Evolutionary conservation across 768 basidiomycete genomes (phyloP).

Genomic region (Serpula lacrymans): DNA sequence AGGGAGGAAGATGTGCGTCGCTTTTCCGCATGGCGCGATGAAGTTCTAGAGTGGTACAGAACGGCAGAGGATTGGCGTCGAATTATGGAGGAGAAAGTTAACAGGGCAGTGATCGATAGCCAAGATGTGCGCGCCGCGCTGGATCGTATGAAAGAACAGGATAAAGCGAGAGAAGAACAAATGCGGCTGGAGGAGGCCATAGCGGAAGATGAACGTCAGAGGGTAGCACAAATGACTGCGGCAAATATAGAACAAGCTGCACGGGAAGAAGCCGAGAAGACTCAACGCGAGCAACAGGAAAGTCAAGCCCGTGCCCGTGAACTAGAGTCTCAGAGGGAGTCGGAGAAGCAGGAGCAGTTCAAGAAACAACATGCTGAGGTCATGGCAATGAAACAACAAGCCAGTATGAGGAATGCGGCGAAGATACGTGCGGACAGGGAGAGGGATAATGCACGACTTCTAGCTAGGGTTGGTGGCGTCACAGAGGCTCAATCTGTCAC

Average conservation of each 20-base stretch:
- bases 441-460: slow-evolving; percentile 10
- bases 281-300: slow-evolving; percentile 3
- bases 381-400: slow-evolving; percentile 21
- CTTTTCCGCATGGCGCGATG: too few relatives aligned
- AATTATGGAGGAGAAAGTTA: slow-evolving; percentile 8
- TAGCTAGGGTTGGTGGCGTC: neutral
- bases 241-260: neutral
- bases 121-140: slow-evolving; percentile 6
- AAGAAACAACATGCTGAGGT: slow-evolving; percentile 5
- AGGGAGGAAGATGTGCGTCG: slow-evolving; percentile 13
- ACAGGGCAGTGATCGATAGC: slow-evolving; percentile 6
- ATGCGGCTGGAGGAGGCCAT: slow-evolving; percentile 2
- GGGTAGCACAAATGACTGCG: slow-evolving; percentile 1
- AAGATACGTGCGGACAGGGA: slow-evolving; percentile 25
- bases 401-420: slow-evolving; percentile 22
- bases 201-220: neutral
- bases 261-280: neutral
- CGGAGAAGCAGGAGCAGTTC: slow-evolving; percentile 6
- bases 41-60: slow-evolving; percentile 12
- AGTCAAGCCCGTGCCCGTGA: too few relatives aligned
- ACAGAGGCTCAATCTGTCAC: too few relatives aligned
- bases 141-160: too few relatives aligned
- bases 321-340: too few relatives aligned
- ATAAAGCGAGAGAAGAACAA: slow-evolving; percentile 7
- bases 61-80: slow-evolving; percentile 12